These are phyloP conservation scores for Sechiopsis laciniata DNA, from an alignment of 306 rosid species.

Conservation along the genomic window DNA sequence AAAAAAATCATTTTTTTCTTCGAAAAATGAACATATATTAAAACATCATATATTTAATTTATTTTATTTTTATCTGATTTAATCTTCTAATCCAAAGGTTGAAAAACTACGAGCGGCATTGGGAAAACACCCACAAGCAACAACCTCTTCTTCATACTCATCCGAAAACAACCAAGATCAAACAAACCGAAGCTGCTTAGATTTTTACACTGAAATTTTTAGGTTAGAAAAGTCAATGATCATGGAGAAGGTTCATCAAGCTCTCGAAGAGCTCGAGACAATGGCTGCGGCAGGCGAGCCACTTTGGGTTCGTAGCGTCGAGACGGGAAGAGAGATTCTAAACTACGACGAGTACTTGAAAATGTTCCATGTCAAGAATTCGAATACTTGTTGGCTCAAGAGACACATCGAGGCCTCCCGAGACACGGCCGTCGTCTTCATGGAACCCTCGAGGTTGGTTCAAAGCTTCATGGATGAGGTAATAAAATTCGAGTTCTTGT, in stretches of 20 bases:
- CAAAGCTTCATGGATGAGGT: constrained; percentile 85
- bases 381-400: constrained; percentile 35
- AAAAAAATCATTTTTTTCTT: no score
- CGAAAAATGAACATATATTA: no score
- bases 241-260: constrained; percentile 64
- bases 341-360: constrained; percentile 81
- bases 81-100: constrained; percentile 34
- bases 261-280: constrained; percentile 66
- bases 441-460: constrained; percentile 66
- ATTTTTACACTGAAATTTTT: constrained; percentile 77
- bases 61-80: no score
- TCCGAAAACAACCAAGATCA: constrained; percentile 54
- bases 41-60: no score
- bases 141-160: constrained; percentile 71
- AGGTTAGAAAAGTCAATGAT: constrained; percentile 79
- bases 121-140: constrained; percentile 45
- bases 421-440: constrained; percentile 64
- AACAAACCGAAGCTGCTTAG: constrained; percentile 58
- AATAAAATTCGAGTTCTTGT: background rate
- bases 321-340: constrained; percentile 78
- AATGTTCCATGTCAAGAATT: constrained; percentile 43
- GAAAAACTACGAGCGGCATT: constrained; percentile 63
- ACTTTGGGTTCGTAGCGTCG: constrained; percentile 81
- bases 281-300: constrained; percentile 79
- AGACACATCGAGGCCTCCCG: constrained; percentile 89